Percentiles rank a stretch among this genome's conserved stretches.
Conservation (phyloP, 148 eudicot species). For the Talinum fruticosum region DNA sequence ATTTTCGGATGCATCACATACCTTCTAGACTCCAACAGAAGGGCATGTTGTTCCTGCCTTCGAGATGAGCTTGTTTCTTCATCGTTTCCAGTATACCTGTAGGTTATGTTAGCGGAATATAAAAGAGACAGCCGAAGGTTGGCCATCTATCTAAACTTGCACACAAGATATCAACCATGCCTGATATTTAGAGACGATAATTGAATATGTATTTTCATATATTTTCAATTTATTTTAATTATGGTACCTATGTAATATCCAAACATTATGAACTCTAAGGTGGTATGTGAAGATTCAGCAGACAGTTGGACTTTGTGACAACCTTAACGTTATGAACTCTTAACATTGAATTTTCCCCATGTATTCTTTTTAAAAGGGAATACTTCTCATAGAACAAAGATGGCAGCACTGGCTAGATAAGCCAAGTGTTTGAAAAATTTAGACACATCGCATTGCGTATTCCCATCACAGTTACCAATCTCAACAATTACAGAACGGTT, state of each 20-base stretch:
- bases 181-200: background rate
- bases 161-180: background rate
- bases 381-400: too few species aligned
- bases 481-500: background rate
- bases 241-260: background rate
- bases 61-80: slow-evolving; percentile 12
- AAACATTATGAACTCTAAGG: background rate
- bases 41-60: slow-evolving; percentile 14
- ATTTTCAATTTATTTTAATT: background rate
- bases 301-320: background rate
- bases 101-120: background rate
- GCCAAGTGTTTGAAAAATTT: background rate
- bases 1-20: slow-evolving; percentile 7
- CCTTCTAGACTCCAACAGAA: slow-evolving; percentile 29
- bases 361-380: background rate
- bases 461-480: background rate
- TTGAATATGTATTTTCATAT: background rate
- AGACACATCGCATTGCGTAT: background rate
- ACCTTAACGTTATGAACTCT: background rate
- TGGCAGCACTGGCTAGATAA: too few species aligned
- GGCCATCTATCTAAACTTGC: background rate
- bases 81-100: slow-evolving; percentile 23
- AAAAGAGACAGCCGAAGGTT: background rate
- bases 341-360: background rate
- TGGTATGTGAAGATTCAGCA: background rate